Base-by-base conservation (phyloP, 2,329 filamentous ascomycete genomes). In the Zopfia rhizophila region DNA sequence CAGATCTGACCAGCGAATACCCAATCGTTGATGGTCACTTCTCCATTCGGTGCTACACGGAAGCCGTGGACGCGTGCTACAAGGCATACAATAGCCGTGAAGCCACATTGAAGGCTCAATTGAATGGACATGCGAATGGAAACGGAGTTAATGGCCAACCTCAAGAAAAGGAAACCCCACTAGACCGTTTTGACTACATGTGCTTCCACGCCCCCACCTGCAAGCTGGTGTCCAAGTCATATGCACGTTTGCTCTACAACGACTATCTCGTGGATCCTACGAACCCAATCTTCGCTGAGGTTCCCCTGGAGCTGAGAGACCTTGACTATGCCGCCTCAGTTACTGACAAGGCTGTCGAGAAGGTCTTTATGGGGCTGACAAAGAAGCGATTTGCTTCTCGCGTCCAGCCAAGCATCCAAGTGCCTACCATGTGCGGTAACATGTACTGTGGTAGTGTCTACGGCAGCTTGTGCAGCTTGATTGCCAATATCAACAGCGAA, bases 361-460 rank as follows among this genome's bases (percentile, higher is more conserved):
- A 80, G 75, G 76, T 72, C 25, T 80, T 80, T 65, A 76, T 79
- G 69, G 74, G 58, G 27, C 72, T 81, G 16, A 62, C 77, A 30
- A 80, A 80, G 75, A 80, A 80, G 73, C 73, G 76, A 36, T 80
- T 79, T 59, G 72, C 70, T 33, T 49, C 70, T 38, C 76, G 76
- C 48, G 78, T 81, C 28, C 75, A 79, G 69, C 78, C 78, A 18
- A 66, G 72, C 46, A 76, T 79, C 53, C 63, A 78, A 53, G 74
- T 79, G 17, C 78, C 78, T 7, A 80, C 78, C 55, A 73, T 75
- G 71, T 80, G 78, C 69, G 78, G 78, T 43, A 81, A 81, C 75
- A 81, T 81, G 78, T 81, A 81, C 75, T 78, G 74, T 53, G 78
- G 75, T 21, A 78, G 75, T 48, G 77, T 81, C 40, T 81, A 79